Conservation (phyloP, 345 rosid species). For the Lagerstroemia speciosa region DNA sequence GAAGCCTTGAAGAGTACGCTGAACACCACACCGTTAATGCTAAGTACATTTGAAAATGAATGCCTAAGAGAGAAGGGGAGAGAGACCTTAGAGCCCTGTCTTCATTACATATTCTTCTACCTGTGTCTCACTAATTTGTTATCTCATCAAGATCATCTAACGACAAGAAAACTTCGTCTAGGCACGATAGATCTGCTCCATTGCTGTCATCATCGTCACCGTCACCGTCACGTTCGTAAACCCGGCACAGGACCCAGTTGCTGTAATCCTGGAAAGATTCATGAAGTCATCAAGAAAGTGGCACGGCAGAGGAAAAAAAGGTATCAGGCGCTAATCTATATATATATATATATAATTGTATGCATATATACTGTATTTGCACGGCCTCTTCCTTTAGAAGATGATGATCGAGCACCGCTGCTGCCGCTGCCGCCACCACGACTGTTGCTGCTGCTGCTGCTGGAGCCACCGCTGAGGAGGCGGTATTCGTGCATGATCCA, state of each 20-base stretch:
- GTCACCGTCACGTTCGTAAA: constrained; percentile 45
- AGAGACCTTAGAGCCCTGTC: not conserved
- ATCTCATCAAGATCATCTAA: constrained; percentile 92
- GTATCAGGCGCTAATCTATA: too few species aligned
- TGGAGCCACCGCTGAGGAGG: constrained; percentile 24
- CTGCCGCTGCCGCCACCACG: constrained; percentile 13
- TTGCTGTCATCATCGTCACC: constrained; percentile 32
- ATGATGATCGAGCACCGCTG: constrained; percentile 13
- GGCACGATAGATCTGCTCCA: constrained; percentile 70
- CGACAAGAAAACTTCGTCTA: constrained; percentile 91
- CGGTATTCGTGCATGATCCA: constrained; percentile 88
- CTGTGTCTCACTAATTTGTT: constrained; percentile 32
- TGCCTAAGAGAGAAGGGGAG: not conserved
- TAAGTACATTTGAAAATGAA: constrained; percentile 7
- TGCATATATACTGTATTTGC: constrained; percentile 24
- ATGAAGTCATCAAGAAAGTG: not conserved
- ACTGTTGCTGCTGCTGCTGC: constrained; percentile 13
- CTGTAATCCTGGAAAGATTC: constrained; percentile 48
- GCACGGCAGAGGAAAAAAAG: not conserved
- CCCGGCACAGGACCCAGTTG: constrained; percentile 87
- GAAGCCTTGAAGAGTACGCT: not conserved
- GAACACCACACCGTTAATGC: constrained; percentile 3
- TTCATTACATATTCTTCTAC: not conserved
- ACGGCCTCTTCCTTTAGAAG: constrained; percentile 49
- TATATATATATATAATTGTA: too few species aligned